Conservation (phyloP, 2,329 filamentous ascomycete species). For the Epichloe amarillans region DNA sequence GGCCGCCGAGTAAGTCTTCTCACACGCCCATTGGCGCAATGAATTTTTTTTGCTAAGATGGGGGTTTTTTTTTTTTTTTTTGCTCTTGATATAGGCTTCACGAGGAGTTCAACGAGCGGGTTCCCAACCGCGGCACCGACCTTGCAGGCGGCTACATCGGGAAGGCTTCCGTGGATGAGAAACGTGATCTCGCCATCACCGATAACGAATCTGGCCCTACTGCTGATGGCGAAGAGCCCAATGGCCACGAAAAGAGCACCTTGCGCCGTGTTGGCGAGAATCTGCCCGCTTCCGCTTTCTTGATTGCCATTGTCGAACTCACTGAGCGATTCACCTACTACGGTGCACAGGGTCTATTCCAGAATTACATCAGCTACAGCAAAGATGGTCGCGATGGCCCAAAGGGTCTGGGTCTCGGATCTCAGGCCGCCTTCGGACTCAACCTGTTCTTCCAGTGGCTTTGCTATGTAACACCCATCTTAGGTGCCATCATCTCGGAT, state of each 20-base stretch:
- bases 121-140: slow-evolving; percentile 12
- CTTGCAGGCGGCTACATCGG: slow-evolving; percentile 13
- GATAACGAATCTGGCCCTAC: slow-evolving; percentile 18
- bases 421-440: slow-evolving; percentile 40
- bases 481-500: slow-evolving; percentile 43
- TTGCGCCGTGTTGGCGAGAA: slow-evolving; percentile 41
- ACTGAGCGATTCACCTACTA: slow-evolving; percentile 47
- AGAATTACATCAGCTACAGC: slow-evolving; percentile 36
- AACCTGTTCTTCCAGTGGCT: slow-evolving; percentile 44
- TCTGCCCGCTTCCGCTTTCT: slow-evolving; percentile 39
- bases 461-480: slow-evolving; percentile 28
- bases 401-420: slow-evolving; percentile 40
- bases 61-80: background rate
- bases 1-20: slow-evolving; percentile 18
- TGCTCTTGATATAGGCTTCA: slow-evolving; percentile 13
- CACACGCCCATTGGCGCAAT: background rate
- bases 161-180: slow-evolving; percentile 10
- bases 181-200: slow-evolving; percentile 10
- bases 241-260: slow-evolving; percentile 33
- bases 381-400: slow-evolving; percentile 23
- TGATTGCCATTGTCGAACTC: slow-evolving; percentile 43
- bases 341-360: slow-evolving; percentile 38
- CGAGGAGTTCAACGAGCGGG: slow-evolving; percentile 14
- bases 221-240: slow-evolving; percentile 38
- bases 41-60: background rate